Evolutionary conservation across 2,329 filamentous ascomycete genomes (phyloP).

Genomic region (Apiospora malaysiana): DNA sequence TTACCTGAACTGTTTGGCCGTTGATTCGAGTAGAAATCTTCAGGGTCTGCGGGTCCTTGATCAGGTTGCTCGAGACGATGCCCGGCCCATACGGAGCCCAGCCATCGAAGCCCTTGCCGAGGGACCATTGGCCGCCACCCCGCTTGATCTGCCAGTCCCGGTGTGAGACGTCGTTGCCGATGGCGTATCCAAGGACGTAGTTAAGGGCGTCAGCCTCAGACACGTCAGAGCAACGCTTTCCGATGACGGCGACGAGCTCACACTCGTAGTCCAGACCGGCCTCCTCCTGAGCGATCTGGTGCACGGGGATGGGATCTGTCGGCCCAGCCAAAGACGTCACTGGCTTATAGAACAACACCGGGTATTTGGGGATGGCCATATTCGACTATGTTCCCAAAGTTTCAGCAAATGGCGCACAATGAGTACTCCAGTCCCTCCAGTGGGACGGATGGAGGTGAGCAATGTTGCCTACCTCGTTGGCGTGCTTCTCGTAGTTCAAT

Average conservation of each 20-base stretch:
- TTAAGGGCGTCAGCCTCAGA: slow-evolving; percentile 69
- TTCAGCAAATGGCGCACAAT: not conserved
- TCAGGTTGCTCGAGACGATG: slow-evolving; percentile 64
- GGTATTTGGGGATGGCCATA: slow-evolving; percentile 72
- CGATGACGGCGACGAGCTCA: slow-evolving; percentile 77
- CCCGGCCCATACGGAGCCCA: slow-evolving; percentile 78
- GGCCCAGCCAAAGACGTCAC: slow-evolving; percentile 69
- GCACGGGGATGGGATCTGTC: slow-evolving; percentile 69
- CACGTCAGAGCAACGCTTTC: slow-evolving; percentile 69
- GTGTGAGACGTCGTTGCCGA: slow-evolving; percentile 82
- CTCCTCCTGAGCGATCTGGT: slow-evolving; percentile 67
- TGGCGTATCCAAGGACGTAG: slow-evolving; percentile 75
- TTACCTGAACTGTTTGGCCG: slow-evolving; percentile 60
- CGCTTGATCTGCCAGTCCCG: slow-evolving; percentile 76
- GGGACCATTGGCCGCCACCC: slow-evolving; percentile 72
- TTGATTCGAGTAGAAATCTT: slow-evolving; percentile 65
- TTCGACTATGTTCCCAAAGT: slow-evolving; percentile 50
- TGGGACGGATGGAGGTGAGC: not conserved
- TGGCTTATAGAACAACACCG: slow-evolving; percentile 78
- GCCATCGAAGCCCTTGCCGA: slow-evolving; percentile 77
- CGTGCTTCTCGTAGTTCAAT: slow-evolving; percentile 75
- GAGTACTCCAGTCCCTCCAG: not conserved
- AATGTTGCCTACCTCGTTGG: slow-evolving; percentile 60
- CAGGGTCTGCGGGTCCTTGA: slow-evolving; percentile 63
- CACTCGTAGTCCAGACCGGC: slow-evolving; percentile 80